Evolutionary conservation across 495 filamentous ascomycete species (phyloP), one percentile per base, ranked within the genome.

Genomic region (Schizothecium vesticola): DNA sequence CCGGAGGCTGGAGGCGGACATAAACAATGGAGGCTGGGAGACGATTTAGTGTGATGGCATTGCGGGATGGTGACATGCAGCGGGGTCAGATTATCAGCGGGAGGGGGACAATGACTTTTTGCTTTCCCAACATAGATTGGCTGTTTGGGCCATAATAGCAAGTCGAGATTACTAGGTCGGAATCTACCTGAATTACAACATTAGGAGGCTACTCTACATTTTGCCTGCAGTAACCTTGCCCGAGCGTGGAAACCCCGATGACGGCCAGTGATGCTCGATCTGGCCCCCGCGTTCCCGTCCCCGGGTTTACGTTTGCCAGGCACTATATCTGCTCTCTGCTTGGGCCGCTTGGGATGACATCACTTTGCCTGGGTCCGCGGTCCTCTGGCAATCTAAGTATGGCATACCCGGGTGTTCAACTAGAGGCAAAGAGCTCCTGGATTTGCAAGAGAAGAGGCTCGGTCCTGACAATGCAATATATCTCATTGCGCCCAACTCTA

Each of bases 1-100:
- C 64, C 84, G 95, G 69, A 93, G 93, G 77, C 79, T 98, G 69
- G 95, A 99, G 81, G 90, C 90, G 12, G 95, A 99, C 74, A 91
- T 97, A 57, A 98, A 98, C 75, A 96, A 90, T 70, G 95, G 95
- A 8, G 95, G 95, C 3, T 99, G 95, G 95, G 95, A 99, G 80
- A 97, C 94, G 13, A 72, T 76, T 55, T 76, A 51, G 16, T 13
- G 13, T 1, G 22, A 43, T 55, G 33, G 21, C 8, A 22, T 24
- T 19, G 31, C 51, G 33, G 22, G 33, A 55, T 64, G 62, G 25
- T 12, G 33, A 16, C 33, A 56, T 64, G 19, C 10, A 63, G 16
- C 23, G 5, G 5, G 31, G 10, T 51, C 19, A n/a, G 12, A 16
- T 12, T 19, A 7, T 9, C 19, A n/a, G 19, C 43, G 43, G 16